phyloP scores from a whole-genome alignment of 1,284 basidiomycete species.

The Marasmius oreades region DNA sequence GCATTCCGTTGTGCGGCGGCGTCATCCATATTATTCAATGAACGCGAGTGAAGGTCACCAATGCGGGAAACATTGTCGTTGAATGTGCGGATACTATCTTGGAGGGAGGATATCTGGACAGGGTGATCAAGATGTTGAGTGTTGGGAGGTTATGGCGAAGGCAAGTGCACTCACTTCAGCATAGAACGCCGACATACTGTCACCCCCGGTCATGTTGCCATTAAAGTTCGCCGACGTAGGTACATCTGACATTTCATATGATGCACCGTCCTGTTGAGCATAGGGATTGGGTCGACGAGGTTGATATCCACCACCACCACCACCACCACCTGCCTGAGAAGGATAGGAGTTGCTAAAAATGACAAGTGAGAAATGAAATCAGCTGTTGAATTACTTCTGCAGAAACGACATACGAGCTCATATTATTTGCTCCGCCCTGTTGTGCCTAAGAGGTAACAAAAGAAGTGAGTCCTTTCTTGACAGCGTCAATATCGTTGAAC shows the following conservation, averaged over 20 bases:
- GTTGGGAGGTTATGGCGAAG: background rate
- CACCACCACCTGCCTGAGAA: slow-evolving; percentile 49
- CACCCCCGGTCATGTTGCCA: slow-evolving; percentile 33
- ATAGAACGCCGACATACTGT: slow-evolving; percentile 71
- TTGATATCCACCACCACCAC: slow-evolving; percentile 35
- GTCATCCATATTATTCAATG: slow-evolving; percentile 78
- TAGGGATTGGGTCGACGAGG: slow-evolving; percentile 57
- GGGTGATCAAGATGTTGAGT: too few relatives aligned
- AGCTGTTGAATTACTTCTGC: background rate
- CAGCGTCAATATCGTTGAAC: background rate
- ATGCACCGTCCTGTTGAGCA: slow-evolving; percentile 53
- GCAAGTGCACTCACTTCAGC: slow-evolving; percentile 52
- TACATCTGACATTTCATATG: slow-evolving; percentile 70
- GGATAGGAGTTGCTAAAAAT: slow-evolving; percentile 57
- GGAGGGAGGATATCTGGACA: slow-evolving; percentile 72
- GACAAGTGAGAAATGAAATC: background rate
- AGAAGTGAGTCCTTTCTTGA: background rate
- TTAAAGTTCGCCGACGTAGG: slow-evolving; percentile 49
- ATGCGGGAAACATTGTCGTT: slow-evolving; percentile 70
- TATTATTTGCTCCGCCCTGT: slow-evolving; percentile 47
- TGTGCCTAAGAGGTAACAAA: slow-evolving; percentile 51
- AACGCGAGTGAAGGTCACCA: slow-evolving; percentile 69
- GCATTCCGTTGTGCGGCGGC: slow-evolving; percentile 57
- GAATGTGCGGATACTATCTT: slow-evolving; percentile 67
- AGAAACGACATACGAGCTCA: slow-evolving; percentile 43